phyloP scores from a whole-genome alignment of 1,284 basidiomycete species.

The Ceratobasidium sp. region DNA sequence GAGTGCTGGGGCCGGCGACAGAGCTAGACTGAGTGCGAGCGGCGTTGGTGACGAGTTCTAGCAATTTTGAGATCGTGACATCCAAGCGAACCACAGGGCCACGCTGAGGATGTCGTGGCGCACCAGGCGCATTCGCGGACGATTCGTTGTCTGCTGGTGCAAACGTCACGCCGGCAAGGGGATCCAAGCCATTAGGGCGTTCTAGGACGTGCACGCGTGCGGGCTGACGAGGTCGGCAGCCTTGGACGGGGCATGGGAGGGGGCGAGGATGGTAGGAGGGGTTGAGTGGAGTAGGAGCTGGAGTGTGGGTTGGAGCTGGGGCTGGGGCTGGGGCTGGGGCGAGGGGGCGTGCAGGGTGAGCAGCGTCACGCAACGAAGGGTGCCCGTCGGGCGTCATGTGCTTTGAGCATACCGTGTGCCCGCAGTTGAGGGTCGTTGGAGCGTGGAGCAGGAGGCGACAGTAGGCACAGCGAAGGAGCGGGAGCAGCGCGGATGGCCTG shows the following conservation, averaged over 20 bases:
- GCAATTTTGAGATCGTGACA: slow-evolving; percentile 33
- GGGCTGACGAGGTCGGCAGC: slow-evolving; percentile 31
- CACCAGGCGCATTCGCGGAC: slow-evolving; percentile 16
- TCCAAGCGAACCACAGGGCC: slow-evolving; percentile 19
- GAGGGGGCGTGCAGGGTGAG: slow-evolving; percentile 10
- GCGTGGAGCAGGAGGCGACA: slow-evolving; percentile 55
- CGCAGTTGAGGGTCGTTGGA: slow-evolving; percentile 63
- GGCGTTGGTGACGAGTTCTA: slow-evolving; percentile 24
- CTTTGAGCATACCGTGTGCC: slow-evolving; percentile 61
- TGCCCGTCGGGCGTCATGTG: slow-evolving; percentile 46
- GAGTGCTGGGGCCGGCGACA: neutral
- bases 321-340: neutral
- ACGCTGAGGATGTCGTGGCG: neutral
- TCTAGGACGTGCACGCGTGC: slow-evolving; percentile 30
- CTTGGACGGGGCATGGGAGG: slow-evolving; percentile 25
- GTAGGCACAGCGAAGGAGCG: slow-evolving; percentile 55
- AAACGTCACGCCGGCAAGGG: slow-evolving; percentile 9
- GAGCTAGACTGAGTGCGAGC: slow-evolving; percentile 10
- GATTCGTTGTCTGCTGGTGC: slow-evolving; percentile 35
- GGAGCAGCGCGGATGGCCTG: slow-evolving; percentile 45
- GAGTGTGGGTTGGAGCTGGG: neutral
- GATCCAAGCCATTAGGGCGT: neutral
- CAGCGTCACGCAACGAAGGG: neutral
- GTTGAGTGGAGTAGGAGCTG: slow-evolving; percentile 21
- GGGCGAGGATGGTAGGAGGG: slow-evolving; percentile 7